phyloP scores from a whole-genome alignment of 352 stramenopile genomes.

The Hyaloperonospora brassicae region DNA sequence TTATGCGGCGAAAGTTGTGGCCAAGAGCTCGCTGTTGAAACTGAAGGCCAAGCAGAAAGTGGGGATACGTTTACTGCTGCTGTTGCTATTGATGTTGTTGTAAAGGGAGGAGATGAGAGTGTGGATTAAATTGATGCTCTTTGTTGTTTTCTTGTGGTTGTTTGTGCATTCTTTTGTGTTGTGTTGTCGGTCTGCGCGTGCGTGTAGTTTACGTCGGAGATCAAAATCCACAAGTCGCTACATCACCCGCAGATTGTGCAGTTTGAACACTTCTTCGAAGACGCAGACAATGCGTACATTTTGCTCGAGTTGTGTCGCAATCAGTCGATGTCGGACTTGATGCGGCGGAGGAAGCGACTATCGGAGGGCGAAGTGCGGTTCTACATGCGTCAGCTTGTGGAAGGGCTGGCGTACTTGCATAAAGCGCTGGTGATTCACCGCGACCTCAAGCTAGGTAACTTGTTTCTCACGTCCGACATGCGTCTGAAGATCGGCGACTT shows the following conservation, averaged over 20 bases:
- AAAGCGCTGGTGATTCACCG: slow-evolving; percentile 93
- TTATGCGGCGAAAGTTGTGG: slow-evolving; percentile 97
- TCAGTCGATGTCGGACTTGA: slow-evolving; percentile 92
- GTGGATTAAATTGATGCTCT: not conserved
- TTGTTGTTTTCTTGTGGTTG: not conserved
- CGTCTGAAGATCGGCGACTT: slow-evolving; percentile 96
- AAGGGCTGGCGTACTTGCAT: slow-evolving; percentile 94
- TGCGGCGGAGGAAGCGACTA: slow-evolving; percentile 91
- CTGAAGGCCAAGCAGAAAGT: slow-evolving; percentile 94
- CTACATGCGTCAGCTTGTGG: slow-evolving; percentile 88
- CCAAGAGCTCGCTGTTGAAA: slow-evolving; percentile 96
- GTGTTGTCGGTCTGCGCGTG: slow-evolving; percentile 18
- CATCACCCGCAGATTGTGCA: slow-evolving; percentile 92
- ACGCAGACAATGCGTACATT: slow-evolving; percentile 96
- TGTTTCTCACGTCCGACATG: slow-evolving; percentile 94
- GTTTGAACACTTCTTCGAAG: slow-evolving; percentile 98
- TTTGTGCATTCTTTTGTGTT: slow-evolving; percentile 5
- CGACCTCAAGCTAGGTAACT: slow-evolving; percentile 96
- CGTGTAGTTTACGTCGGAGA: slow-evolving; percentile 88
- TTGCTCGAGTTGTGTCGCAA: slow-evolving; percentile 96
- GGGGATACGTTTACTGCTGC: not conserved
- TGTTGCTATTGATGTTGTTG: too few species aligned
- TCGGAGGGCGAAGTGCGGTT: slow-evolving; percentile 92
- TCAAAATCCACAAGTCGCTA: slow-evolving; percentile 97
- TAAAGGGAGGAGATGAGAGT: too few species aligned